These are phyloP conservation scores for Ophiostoma himal-ulmi DNA, from an alignment of 2,329 filamentous ascomycete species.

Conservation along the genomic window DNA sequence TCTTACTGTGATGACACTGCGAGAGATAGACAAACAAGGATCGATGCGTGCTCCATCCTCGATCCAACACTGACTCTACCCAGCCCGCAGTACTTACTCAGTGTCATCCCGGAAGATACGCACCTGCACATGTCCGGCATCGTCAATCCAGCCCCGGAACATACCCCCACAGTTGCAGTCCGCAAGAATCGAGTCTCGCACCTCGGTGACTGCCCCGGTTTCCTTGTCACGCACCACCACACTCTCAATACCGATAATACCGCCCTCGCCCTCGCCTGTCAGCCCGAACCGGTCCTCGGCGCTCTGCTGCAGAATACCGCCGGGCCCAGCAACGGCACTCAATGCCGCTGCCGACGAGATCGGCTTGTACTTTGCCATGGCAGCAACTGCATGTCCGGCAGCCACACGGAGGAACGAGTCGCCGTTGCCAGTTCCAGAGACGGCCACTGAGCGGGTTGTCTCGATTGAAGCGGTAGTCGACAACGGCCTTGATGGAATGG, in stretches of 20 bases:
- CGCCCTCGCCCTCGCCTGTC: conserved; percentile 75
- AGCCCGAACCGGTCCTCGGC: conserved; percentile 67
- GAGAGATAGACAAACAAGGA: neutral
- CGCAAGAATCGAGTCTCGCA: conserved; percentile 54
- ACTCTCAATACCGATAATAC: conserved; percentile 75
- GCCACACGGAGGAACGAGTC: conserved; percentile 74
- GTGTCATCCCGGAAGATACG: conserved; percentile 47
- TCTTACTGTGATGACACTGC: neutral
- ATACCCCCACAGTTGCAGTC: conserved; percentile 85
- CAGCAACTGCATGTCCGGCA: conserved; percentile 65
- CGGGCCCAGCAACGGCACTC: conserved; percentile 59
- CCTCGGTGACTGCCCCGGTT: conserved; percentile 39
- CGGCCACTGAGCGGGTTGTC: conserved; percentile 46
- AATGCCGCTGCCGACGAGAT: conserved; percentile 53
- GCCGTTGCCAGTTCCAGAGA: conserved; percentile 81
- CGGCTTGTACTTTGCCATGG: conserved; percentile 61
- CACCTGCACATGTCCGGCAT: conserved; percentile 51
- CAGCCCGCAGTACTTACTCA: neutral
- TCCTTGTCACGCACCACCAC: conserved; percentile 43
- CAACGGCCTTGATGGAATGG: neutral
- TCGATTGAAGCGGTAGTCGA: conserved; percentile 14
- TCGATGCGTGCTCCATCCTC: neutral
- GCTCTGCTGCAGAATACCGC: conserved; percentile 67
- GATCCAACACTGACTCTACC: no score
- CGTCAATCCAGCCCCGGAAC: conserved; percentile 73